Evolutionary conservation across 495 filamentous ascomycete species (phyloP).

Genomic region (Xylaria venustula): DNA sequence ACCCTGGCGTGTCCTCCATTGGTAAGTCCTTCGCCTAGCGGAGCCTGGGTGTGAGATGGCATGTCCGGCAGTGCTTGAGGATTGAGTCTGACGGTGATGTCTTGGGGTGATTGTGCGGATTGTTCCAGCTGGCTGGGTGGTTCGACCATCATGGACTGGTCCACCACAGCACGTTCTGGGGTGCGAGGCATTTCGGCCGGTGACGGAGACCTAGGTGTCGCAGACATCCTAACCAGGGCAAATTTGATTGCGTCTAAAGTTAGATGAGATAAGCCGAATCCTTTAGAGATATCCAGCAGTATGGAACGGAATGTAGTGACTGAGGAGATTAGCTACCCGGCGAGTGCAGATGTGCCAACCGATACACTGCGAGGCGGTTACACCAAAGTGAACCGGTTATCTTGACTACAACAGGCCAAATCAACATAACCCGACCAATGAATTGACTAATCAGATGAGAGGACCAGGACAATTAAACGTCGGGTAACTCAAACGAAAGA

Average conservation of each 20-base stretch:
- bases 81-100: constrained; percentile 22
- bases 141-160: constrained; percentile 35
- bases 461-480: background rate
- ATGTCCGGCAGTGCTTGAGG: constrained; percentile 36
- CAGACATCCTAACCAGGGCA: constrained; percentile 21
- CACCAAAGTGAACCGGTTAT: background rate
- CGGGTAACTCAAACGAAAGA: too few relatives aligned
- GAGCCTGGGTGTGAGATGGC: constrained; percentile 28
- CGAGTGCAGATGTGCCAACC: background rate
- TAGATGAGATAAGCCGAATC: background rate
- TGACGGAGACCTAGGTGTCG: constrained; percentile 25
- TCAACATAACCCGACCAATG: background rate
- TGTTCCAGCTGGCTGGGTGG: constrained; percentile 25
- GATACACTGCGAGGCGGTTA: background rate
- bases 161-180: constrained; percentile 16
- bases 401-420: too few relatives aligned
- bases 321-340: too few relatives aligned
- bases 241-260: background rate
- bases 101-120: constrained; percentile 17
- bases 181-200: constrained; percentile 19
- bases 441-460: constrained; percentile 7
- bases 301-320: too few relatives aligned
- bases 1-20: constrained; percentile 9
- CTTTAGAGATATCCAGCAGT: too few relatives aligned
- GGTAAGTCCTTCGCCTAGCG: constrained; percentile 41